Evolutionary conservation across 805 yeast genomes (phyloP).

Genomic region (Candida pseudofarinosa): DNA sequence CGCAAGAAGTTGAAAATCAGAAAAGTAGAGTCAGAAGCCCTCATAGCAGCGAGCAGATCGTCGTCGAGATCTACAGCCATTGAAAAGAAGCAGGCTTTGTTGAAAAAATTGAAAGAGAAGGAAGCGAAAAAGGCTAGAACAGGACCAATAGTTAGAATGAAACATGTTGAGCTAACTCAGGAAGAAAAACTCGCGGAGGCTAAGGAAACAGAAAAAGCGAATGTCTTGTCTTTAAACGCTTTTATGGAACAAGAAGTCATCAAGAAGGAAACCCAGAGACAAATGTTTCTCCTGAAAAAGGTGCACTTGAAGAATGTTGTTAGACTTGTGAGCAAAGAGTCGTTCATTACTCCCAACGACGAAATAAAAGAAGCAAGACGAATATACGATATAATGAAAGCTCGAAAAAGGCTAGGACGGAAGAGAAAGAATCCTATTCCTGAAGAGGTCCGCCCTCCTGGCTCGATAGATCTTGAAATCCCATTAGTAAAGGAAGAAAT

Average conservation of each 20-base stretch:
- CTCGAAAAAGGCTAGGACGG: conserved; percentile 44
- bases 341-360: conserved; percentile 57
- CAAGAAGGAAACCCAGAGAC: conserved; percentile 73
- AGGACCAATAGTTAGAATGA: conserved; percentile 37
- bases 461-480: conserved; percentile 23
- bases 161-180: conserved; percentile 56
- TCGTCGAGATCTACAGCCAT: conserved; percentile 77
- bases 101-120: conserved; percentile 63
- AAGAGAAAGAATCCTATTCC: conserved; percentile 30
- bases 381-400: conserved; percentile 30
- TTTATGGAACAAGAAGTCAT: conserved; percentile 83
- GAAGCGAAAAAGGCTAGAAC: conserved; percentile 55
- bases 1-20: conserved; percentile 26
- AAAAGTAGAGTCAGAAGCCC: conserved; percentile 27
- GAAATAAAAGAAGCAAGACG: conserved; percentile 51
- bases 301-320: conserved; percentile 57
- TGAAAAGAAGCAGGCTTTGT: conserved; percentile 71
- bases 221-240: conserved; percentile 65
- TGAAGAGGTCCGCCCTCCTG: conserved; percentile 22
- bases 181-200: conserved; percentile 81
- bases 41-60: conserved; percentile 56
- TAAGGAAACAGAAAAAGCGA: conserved; percentile 74
- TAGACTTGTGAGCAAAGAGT: conserved; percentile 46
- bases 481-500: conserved; percentile 25
- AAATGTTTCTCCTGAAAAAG: conserved; percentile 63